Percentiles rank a stretch among this genome's conserved stretches.
These are phyloP conservation scores for Curvularia verruculosa DNA, from an alignment of 2,329 filamentous ascomycete species.

Conservation along the genomic window DNA sequence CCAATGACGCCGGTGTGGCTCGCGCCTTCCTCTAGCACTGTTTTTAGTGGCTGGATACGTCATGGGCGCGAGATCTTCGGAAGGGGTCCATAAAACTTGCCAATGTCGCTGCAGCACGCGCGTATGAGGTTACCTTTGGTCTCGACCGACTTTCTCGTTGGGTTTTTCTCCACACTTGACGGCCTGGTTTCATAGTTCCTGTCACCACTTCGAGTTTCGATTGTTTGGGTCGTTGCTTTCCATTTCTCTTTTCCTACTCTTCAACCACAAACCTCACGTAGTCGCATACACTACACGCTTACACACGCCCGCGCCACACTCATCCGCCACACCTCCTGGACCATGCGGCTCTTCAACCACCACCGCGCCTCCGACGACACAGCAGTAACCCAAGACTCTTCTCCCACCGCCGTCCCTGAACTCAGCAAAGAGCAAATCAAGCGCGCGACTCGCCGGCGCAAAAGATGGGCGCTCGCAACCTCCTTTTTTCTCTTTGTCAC, in stretches of 20 bases:
- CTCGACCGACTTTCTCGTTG: not conserved
- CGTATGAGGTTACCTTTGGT: constrained; percentile 24
- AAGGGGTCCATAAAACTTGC: constrained; percentile 31
- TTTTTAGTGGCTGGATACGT: constrained; percentile 26
- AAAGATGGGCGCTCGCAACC: constrained; percentile 67
- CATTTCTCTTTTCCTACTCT: not conserved
- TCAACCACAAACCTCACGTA: not conserved
- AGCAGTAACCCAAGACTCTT: constrained; percentile 13
- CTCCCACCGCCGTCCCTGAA: constrained; percentile 31
- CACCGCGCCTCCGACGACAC: constrained; percentile 26
- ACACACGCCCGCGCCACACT: not conserved
- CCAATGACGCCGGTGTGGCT: constrained; percentile 13
- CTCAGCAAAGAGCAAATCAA: constrained; percentile 48
- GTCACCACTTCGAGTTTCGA: not conserved
- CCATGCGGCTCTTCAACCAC: constrained; percentile 36
- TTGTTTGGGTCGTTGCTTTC: not conserved
- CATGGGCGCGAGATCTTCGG: constrained; percentile 24
- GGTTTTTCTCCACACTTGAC: constrained; percentile 1
- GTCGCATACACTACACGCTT: not conserved
- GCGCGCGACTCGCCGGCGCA: constrained; percentile 56
- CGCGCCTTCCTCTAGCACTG: constrained; percentile 9
- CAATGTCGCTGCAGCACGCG: constrained; percentile 28
- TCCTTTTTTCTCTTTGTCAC: constrained; percentile 74
- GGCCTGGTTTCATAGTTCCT: constrained; percentile 8
- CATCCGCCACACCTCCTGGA: not conserved